These are phyloP conservation scores for Termitomyces sp. DNA, from an alignment of 768 basidiomycete species.

Conservation along the genomic window DNA sequence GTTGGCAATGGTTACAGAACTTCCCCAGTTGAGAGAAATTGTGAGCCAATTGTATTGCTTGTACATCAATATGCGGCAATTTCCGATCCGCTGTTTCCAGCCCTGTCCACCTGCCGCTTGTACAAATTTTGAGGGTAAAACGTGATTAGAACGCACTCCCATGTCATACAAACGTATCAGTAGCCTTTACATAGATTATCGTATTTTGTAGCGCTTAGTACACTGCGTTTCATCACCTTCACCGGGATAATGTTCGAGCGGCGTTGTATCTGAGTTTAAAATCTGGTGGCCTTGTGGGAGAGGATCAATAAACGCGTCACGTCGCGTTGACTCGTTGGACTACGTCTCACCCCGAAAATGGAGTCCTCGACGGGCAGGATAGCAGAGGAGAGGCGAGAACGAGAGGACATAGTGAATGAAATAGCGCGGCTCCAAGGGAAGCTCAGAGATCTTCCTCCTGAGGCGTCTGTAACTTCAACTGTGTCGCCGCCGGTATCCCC, in stretches of 20 bases:
- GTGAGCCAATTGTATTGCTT: constrained; percentile 9
- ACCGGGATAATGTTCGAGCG: background rate
- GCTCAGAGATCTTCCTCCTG: constrained; percentile 33
- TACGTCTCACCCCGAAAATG: constrained; percentile 31
- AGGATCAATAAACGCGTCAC: constrained; percentile 17
- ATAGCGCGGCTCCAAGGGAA: constrained; percentile 55
- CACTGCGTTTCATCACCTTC: constrained; percentile 9
- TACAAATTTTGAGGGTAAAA: background rate
- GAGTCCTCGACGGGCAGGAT: constrained; percentile 44
- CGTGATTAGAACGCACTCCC: background rate
- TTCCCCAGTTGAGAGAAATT: constrained; percentile 9
- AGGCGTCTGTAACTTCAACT: background rate
- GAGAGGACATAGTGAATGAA: constrained; percentile 45
- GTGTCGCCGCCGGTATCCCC: constrained; percentile 28
- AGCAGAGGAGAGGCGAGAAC: constrained; percentile 30
- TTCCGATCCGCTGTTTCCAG: constrained; percentile 26
- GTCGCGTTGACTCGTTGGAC: constrained; percentile 7
- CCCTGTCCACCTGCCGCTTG: constrained; percentile 3
- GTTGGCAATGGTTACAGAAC: constrained; percentile 9
- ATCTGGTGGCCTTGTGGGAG: constrained; percentile 11
- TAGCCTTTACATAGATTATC: background rate
- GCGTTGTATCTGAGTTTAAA: constrained; percentile 27
- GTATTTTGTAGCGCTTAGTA: background rate
- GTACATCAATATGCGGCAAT: constrained; percentile 21
- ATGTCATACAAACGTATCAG: background rate